A percentile compares a stretch with the other conserved stretches of the same genome.
phyloP scores from a whole-genome alignment of 306 rosid genomes.

The Prunus persica region DNA sequence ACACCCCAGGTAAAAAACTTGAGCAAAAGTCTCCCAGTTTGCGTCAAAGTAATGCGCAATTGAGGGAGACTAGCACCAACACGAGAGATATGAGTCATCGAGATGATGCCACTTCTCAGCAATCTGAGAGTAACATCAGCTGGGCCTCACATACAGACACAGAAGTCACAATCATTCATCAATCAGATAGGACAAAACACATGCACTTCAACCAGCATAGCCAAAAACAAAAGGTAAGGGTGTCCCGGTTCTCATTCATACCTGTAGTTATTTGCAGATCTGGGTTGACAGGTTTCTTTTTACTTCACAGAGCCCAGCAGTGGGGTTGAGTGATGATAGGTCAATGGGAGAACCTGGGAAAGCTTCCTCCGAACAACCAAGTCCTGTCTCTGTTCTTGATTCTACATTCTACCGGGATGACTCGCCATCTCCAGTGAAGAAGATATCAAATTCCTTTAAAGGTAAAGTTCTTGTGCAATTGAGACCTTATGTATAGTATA shows the following conservation, averaged over 20 bases:
- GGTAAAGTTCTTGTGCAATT: constrained; percentile 34
- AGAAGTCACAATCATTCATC: constrained; percentile 40
- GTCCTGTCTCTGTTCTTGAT: constrained; percentile 95
- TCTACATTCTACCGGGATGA: constrained; percentile 78
- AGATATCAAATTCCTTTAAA: constrained; percentile 56
- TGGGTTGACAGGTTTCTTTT: constrained; percentile 16
- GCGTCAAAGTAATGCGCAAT: constrained; percentile 36
- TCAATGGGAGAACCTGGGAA: constrained; percentile 34
- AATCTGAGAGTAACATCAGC: constrained; percentile 44
- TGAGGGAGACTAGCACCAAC: constrained; percentile 32
- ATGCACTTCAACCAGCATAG: constrained; percentile 25
- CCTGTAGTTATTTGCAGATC: constrained; percentile 10
- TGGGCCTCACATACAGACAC: constrained; percentile 23
- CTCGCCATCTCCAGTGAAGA: constrained; percentile 88
- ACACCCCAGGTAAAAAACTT: constrained; percentile 39
- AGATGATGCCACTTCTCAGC: constrained; percentile 44
- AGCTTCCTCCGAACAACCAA: constrained; percentile 67
- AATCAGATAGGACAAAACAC: constrained; percentile 26
- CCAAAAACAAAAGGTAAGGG: constrained; percentile 45
- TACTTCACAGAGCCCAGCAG: constrained; percentile 44
- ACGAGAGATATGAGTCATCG: constrained; percentile 35
- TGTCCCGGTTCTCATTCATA: constrained; percentile 12
- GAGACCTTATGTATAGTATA: constrained; percentile 4
- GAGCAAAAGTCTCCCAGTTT: constrained; percentile 41
- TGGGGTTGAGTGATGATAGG: constrained; percentile 34